Base-by-base conservation (phyloP, 73 alveolate species). In the Symbiodinium pilosum region DNA sequence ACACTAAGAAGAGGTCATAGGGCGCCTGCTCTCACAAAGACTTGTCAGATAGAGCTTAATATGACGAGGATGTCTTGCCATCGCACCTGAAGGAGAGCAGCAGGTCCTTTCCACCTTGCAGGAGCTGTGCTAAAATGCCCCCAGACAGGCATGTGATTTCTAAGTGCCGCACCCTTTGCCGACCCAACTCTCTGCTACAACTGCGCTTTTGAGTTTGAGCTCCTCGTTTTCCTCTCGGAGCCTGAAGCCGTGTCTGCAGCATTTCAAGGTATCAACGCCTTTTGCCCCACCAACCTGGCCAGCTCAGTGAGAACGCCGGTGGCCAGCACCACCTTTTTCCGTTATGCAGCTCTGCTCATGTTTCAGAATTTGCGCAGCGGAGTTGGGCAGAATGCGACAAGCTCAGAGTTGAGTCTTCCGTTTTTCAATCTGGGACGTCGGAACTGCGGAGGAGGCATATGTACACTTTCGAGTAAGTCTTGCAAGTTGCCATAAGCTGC, bases 121-220 rank as follows among this genome's bases (percentile, higher is more conserved):
- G 56, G 56, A 9, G 42, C 14, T 40, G 52, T 11, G 32, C 12
- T 43, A 36, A n/a, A 26, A 18, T 28, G 28, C 47, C 26, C 8
- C 4, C 73, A 43, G 6, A 24, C 24, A 47, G 64, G 16, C 68
- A 51, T 51, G 28, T 0, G 26, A 54, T 24, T 0, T 7, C 39
- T n/a, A n/a, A n/a, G n/a, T n/a, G n/a, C 54, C 87, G 4, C n/a
- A 32, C 97, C 97, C 97, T 71, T 91, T 91, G 54, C 97, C 97
- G 21, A 91, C 89, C 87, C 84, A 54, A 88, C 81, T 91, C 52
- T 91, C 97, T 40, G 97, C 97, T 52, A 91, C 54, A 18, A 84
- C 97, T 6, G 97, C 97, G 12, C 97, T 86, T 47, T 91, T 69
- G 54, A 68, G 51, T 43, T 84, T 42, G 34, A 91, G 54, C 77